Evolutionary conservation across 2,329 filamentous ascomycete genomes (phyloP).

Genomic region (Ascochyta pisi): DNA sequence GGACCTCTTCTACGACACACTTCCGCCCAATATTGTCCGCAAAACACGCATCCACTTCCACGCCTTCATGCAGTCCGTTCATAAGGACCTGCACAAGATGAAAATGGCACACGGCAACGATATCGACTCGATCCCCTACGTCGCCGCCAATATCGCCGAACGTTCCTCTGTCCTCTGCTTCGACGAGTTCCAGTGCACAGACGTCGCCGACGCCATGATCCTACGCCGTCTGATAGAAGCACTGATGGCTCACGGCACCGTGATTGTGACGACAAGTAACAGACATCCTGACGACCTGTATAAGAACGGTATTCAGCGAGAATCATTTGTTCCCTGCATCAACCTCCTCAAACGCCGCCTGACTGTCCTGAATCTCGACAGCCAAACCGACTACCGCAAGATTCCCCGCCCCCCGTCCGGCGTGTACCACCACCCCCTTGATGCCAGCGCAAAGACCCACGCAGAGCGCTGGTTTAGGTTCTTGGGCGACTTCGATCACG

Average conservation of each 20-base stretch:
- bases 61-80: conserved; percentile 99
- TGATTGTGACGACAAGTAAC: conserved; percentile 95
- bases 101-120: conserved; percentile 90
- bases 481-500: conserved; percentile 79
- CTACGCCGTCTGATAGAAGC: conserved; percentile 84
- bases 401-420: conserved; percentile 91
- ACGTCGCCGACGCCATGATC: conserved; percentile 99
- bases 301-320: conserved; percentile 95
- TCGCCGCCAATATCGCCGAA: conserved; percentile 92
- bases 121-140: conserved; percentile 87
- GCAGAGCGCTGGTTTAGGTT: conserved; percentile 96
- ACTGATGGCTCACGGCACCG: conserved; percentile 95
- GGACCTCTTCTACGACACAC: conserved; percentile 95
- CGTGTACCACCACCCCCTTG: conserved; percentile 91
- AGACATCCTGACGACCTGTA: conserved; percentile 96
- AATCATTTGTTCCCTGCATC: conserved; percentile 95
- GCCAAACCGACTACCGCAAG: conserved; percentile 94
- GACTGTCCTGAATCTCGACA: conserved; percentile 92
- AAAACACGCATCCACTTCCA: conserved; percentile 98
- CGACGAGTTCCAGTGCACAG: conserved; percentile 98
- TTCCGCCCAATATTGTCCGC: conserved; percentile 77
- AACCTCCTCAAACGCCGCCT: conserved; percentile 84
- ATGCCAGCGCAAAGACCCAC: conserved; percentile 76
- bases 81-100: conserved; percentile 86
- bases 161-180: conserved; percentile 89